phyloP scores from a whole-genome alignment of 2,329 filamentous ascomycete species.

The Monascus ruber region DNA sequence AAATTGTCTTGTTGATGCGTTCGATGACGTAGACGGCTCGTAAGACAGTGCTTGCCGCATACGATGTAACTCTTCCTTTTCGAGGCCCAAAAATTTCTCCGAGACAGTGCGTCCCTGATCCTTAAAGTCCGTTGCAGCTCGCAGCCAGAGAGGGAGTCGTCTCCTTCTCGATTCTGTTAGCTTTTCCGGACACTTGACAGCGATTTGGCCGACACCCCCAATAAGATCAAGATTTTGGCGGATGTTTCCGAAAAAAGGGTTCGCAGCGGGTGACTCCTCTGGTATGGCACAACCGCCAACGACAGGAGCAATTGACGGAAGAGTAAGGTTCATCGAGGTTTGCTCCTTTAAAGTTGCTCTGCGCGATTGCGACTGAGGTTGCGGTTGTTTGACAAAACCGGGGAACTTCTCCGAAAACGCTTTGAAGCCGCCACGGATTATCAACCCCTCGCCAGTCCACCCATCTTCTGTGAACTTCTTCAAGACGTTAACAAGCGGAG shows the following conservation, averaged over 20 bases:
- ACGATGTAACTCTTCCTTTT: conserved; percentile 75
- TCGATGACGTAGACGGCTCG: conserved; percentile 36
- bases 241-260: conserved; percentile 93
- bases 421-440: conserved; percentile 72
- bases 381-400: conserved; percentile 23
- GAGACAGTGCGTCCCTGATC: conserved; percentile 73
- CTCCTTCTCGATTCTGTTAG: conserved; percentile 38
- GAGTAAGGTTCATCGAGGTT: conserved; percentile 40
- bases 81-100: conserved; percentile 72
- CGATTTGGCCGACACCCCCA: conserved; percentile 76
- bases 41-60: conserved; percentile 72
- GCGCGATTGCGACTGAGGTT: conserved; percentile 12
- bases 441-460: conserved; percentile 60
- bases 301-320: conserved; percentile 58
- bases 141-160: conserved; percentile 65
- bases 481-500: conserved; percentile 70
- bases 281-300: conserved; percentile 83
- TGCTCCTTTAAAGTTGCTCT: conserved; percentile 32
- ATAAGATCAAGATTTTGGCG: conserved; percentile 93
- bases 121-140: conserved; percentile 50
- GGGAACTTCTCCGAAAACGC: conserved; percentile 60
- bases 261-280: conserved; percentile 50
- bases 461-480: conserved; percentile 87
- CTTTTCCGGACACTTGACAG: conserved; percentile 46
- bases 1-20: conserved; percentile 38